Evolutionary conservation across 495 filamentous ascomycete genomes (phyloP).

Genomic region (Margaritispora aquatica): DNA sequence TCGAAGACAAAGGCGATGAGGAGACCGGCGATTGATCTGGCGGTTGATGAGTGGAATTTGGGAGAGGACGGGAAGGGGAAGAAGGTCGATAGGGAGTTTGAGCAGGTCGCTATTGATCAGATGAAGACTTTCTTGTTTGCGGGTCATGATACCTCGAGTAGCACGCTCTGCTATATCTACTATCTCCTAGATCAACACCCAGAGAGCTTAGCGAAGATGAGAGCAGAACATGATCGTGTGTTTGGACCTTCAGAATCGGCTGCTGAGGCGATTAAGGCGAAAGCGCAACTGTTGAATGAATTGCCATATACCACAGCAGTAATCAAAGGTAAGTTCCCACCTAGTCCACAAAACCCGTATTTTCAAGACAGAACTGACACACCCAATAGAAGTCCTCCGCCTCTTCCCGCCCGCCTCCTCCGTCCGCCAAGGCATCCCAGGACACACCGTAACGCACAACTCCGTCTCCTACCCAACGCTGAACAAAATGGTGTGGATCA

Average conservation of each 20-base stretch:
- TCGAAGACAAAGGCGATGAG: constrained; percentile 1
- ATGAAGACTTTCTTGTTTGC: constrained; percentile 37
- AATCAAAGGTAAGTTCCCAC: constrained; percentile 31
- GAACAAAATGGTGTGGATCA: constrained; percentile 31
- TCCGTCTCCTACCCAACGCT: constrained; percentile 16
- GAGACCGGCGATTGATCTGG: constrained; percentile 27
- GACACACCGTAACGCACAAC: constrained; percentile 5
- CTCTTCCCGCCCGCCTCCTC: constrained; percentile 27
- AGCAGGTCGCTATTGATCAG: constrained; percentile 21
- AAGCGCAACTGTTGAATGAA: constrained; percentile 29
- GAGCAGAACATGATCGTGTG: constrained; percentile 30
- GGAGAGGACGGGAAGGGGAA: neutral
- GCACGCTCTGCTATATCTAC: constrained; percentile 27
- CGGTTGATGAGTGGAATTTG: constrained; percentile 21
- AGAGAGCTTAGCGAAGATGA: constrained; percentile 16
- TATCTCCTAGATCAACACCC: constrained; percentile 28
- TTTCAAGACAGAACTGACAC: too few relatives aligned
- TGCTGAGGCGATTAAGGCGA: constrained; percentile 17
- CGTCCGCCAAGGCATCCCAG: constrained; percentile 5
- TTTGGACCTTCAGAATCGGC: constrained; percentile 21
- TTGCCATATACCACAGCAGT: constrained; percentile 37
- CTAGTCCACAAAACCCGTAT: neutral
- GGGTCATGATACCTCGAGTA: constrained; percentile 34
- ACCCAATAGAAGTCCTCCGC: constrained; percentile 31
- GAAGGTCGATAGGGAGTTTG: constrained; percentile 20